Evolutionary conservation across 352 stramenopile genomes (phyloP), one percentile per base, ranked within the genome.

Genomic region (Phytophthora pseudosyringae): DNA sequence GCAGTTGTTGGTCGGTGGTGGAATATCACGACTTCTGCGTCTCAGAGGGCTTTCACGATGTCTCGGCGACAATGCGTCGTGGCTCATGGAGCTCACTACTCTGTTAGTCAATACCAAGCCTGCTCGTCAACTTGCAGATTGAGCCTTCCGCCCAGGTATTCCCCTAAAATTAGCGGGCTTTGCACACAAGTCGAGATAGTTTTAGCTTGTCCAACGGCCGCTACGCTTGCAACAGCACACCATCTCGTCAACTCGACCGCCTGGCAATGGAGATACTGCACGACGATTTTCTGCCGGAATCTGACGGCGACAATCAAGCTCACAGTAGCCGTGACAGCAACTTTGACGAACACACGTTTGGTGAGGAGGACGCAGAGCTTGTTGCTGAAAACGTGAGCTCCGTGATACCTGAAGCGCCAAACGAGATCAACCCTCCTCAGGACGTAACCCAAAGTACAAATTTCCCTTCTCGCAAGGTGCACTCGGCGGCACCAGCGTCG

Each of bases 21-120:
- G 35, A 2, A 61, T 43, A 40, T 76, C 75, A 32, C 72, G 69
- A 60, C 54, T 79, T 58, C 63, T 59, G 5, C 66, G 73, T 26
- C 53, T 45, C 21, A 78, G 32, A n/a, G 71, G 69, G n/a, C 62
- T 77, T 31, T 69, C 60, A 11, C 41, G 48, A n/a, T 62, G 59
- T 16, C 58, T 49, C 13, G 67, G 36, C 0, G 68, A 67, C 21
- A 52, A 44, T 4, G 16, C 39, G 29, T 64, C 43, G 12, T 26
- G 25, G 16, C 40, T 67, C 70, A 78, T 78, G 29, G 35, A n/a
- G 6, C 8, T 52, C 18, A 8, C 21, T 36, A 26, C 41, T 54
- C 10, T 38, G 15, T 26, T 49, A 49, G 55, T 32, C 16, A n/a
- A 41, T 50, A 15, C n/a, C 29, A 32, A 64, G 5, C 16, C 8